phyloP scores from a whole-genome alignment of 495 filamentous ascomycete genomes.

The Letharia lupina region DNA sequence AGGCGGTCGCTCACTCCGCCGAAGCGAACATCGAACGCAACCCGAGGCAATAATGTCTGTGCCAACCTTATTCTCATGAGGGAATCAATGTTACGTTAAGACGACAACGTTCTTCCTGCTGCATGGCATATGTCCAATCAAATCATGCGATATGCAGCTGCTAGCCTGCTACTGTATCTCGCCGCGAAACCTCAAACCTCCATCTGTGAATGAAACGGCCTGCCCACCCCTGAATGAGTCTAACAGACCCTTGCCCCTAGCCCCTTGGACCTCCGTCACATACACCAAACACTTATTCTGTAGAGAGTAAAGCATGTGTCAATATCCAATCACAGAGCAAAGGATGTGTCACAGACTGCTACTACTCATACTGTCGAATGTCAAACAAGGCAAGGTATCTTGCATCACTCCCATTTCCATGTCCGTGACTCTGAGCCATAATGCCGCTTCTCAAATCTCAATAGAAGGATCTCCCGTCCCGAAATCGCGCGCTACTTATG shows the following conservation, averaged over 20 bases:
- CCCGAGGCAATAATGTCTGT: not conserved
- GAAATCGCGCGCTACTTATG: not conserved
- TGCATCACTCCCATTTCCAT: no score
- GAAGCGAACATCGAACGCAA: not conserved
- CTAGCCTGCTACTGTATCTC: not conserved
- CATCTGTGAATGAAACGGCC: not conserved
- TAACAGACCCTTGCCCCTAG: not conserved
- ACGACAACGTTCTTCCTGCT: not conserved
- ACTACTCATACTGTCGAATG: not conserved
- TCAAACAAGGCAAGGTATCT: no score
- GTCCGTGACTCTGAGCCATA: no score
- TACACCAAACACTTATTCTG: not conserved
- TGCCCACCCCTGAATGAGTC: not conserved
- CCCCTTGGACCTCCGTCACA: not conserved
- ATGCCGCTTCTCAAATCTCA: no score
- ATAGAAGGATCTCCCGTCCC: slow-evolving; percentile 7
- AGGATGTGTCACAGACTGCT: not conserved
- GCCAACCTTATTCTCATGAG: not conserved
- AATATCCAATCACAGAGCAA: not conserved
- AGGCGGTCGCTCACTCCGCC: not conserved
- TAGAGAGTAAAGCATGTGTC: not conserved
- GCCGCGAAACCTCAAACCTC: slow-evolving; percentile 1
- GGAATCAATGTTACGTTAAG: not conserved
- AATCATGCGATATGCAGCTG: not conserved
- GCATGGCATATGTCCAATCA: not conserved